phyloP scores from a whole-genome alignment of 2,329 filamentous ascomycete species.

The Spiromastix sp. region DNA sequence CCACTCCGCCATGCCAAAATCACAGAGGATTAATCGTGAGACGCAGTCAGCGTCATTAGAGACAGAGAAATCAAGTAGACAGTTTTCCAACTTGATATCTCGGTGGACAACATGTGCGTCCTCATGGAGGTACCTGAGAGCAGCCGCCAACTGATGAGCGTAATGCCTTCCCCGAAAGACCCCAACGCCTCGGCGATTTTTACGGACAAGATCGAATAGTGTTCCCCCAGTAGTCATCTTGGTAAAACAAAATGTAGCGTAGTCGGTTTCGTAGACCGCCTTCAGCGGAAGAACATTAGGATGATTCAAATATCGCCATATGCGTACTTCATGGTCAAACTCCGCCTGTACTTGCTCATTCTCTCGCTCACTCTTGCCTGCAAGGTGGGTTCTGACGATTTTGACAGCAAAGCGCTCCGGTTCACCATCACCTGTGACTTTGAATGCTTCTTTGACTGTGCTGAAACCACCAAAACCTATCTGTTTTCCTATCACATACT shows the following conservation, averaged over 20 bases:
- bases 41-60: constrained; percentile 30
- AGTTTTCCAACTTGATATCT: constrained; percentile 61
- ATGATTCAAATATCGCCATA: constrained; percentile 57
- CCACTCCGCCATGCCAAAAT: constrained; percentile 62
- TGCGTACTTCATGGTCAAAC: constrained; percentile 58
- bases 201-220: constrained; percentile 51
- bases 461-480: constrained; percentile 58
- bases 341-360: constrained; percentile 57
- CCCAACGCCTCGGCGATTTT: constrained; percentile 44
- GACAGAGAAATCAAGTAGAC: constrained; percentile 40
- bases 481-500: constrained; percentile 57
- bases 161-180: constrained; percentile 48
- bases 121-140: constrained; percentile 56
- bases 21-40: constrained; percentile 52
- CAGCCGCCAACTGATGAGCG: constrained; percentile 52
- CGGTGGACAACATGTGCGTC: constrained; percentile 57
- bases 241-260: constrained; percentile 60
- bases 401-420: constrained; percentile 51
- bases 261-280: constrained; percentile 55
- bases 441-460: constrained; percentile 56
- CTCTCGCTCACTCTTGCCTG: constrained; percentile 46
- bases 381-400: constrained; percentile 52
- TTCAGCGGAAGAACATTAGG: constrained; percentile 52
- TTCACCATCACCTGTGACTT: constrained; percentile 45
- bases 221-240: constrained; percentile 54